Evolutionary conservation across 2,329 filamentous ascomycete species (phyloP).

Genomic region (Venturia nashicola): DNA sequence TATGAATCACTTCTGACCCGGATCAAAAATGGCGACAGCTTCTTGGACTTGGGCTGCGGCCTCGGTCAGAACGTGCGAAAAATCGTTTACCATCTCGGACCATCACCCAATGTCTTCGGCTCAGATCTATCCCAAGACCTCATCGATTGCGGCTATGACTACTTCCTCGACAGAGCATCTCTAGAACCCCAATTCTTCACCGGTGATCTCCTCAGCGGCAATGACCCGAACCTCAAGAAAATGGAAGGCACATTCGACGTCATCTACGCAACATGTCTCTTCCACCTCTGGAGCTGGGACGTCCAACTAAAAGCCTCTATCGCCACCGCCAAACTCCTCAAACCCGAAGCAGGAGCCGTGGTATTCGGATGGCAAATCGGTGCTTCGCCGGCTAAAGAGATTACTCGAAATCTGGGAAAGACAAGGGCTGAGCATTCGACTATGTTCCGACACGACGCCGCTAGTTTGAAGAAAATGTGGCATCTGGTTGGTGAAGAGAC

Average conservation of each 20-base stretch:
- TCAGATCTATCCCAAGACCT: slow-evolving; percentile 30
- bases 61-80: slow-evolving; percentile 35
- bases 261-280: slow-evolving; percentile 26
- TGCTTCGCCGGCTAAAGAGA: slow-evolving; percentile 14
- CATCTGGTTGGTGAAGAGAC: slow-evolving; percentile 15
- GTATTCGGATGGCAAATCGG: slow-evolving; percentile 43
- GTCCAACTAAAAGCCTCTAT: slow-evolving; percentile 20
- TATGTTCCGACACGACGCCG: slow-evolving; percentile 22
- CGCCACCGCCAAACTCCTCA: slow-evolving; percentile 21
- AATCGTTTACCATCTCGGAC: slow-evolving; percentile 25
- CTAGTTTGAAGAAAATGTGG: slow-evolving; percentile 26
- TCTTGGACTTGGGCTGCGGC: slow-evolving; percentile 33
- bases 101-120: slow-evolving; percentile 25
- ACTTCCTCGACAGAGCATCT: slow-evolving; percentile 19
- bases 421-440: slow-evolving; percentile 11
- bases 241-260: slow-evolving; percentile 24
- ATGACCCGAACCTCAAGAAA: slow-evolving; percentile 24
- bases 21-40: slow-evolving; percentile 22
- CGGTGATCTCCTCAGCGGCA: slow-evolving; percentile 20
- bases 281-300: slow-evolving; percentile 28
- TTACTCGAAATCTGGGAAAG: slow-evolving; percentile 10
- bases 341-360: slow-evolving; percentile 30
- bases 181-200: slow-evolving; percentile 31
- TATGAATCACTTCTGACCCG: slow-evolving; percentile 18
- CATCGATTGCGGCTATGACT: slow-evolving; percentile 38